Conservation (phyloP, 2,329 filamentous ascomycete genomes). For the Aspergillus ustus region DNA sequence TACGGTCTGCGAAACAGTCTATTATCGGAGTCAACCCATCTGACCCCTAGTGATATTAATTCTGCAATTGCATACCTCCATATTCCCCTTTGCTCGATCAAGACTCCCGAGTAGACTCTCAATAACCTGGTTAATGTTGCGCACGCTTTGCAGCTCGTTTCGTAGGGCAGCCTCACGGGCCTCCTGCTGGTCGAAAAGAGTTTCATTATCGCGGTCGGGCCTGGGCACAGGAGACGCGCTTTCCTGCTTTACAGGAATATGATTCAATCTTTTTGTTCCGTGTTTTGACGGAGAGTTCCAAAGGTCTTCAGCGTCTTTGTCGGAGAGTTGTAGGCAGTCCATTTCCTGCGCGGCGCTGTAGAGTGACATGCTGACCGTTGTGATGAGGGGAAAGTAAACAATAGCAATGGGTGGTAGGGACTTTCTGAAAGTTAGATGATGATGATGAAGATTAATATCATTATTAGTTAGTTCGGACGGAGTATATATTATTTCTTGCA, state of each 20-base stretch:
- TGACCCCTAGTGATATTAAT: background rate
- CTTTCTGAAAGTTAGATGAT: background rate
- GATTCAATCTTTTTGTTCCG: constrained; percentile 39
- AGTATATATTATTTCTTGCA: background rate
- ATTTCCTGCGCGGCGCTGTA: constrained; percentile 53
- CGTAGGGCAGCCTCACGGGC: constrained; percentile 74
- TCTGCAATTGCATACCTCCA: constrained; percentile 46
- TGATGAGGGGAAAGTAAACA: background rate
- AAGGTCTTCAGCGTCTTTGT: constrained; percentile 61
- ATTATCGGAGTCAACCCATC: constrained; percentile 2
- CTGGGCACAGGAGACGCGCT: constrained; percentile 33
- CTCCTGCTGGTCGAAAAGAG: constrained; percentile 66
- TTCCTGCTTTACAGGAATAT: constrained; percentile 45
- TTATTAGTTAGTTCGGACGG: background rate
- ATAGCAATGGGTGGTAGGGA: background rate
- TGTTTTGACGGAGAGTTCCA: constrained; percentile 61
- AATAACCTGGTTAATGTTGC: constrained; percentile 85
- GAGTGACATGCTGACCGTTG: constrained; percentile 32
- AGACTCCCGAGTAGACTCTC: constrained; percentile 60
- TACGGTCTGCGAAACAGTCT: constrained; percentile 86
- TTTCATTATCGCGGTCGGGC: constrained; percentile 52
- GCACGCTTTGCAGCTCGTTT: constrained; percentile 79
- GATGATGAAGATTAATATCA: background rate
- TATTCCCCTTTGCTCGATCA: constrained; percentile 53
- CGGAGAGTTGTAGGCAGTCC: constrained; percentile 57